Base-by-base conservation (phyloP, 805 yeast species). In the Saccharomycopsis sp. region DNA sequence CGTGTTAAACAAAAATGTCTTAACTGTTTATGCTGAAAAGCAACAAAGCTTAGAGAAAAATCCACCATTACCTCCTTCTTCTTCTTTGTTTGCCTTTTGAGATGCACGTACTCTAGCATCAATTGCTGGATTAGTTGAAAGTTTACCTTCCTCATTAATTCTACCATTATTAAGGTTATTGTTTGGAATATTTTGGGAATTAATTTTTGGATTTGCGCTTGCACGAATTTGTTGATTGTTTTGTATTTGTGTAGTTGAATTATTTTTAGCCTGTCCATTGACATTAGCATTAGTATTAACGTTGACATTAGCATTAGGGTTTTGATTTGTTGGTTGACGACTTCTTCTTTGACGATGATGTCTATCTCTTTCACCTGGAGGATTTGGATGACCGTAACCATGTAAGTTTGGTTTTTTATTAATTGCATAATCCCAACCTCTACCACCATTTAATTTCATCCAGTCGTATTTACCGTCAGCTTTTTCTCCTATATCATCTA, bases 351-450 rank as follows among this genome's bases (percentile, higher is more conserved):
- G 70, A 38, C 58, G 62, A 45, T 59, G 58, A 47, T 61, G 66
- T 35, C 77, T 75, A 36, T 64, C 69, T 54, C 64, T 67, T 34
- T 73, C 77, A 43, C 72, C 75, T 41, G 81, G 81, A 46, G 96
- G 96, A 55, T 81, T 84, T 51, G 96, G 96, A 62, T 88, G 93
- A 28, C 97, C 97, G 62, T 89, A 89, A 35, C 97, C 97, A 63
- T 89, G 97, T 52, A 89, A 67, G 59, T 89, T 89, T 44, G 96
- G 95, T 64, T 89, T 89, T 62, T 87, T 88, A 65, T 88, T 88
- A 51, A 83, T 77, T 16, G 84, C 70, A 24, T 85, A 75, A 65
- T 93, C 97, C 96, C 96, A 90, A 43, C 97, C 97, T 62, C 81
- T 80, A 49, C 97, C 97, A 45, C 85, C 86, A 61, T 93, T 93